Evolutionary conservation across 176 grass and related monocot genomes (phyloP), one percentile per base, ranked within the genome.

Genomic region (Bothriochloa decipiens): DNA sequence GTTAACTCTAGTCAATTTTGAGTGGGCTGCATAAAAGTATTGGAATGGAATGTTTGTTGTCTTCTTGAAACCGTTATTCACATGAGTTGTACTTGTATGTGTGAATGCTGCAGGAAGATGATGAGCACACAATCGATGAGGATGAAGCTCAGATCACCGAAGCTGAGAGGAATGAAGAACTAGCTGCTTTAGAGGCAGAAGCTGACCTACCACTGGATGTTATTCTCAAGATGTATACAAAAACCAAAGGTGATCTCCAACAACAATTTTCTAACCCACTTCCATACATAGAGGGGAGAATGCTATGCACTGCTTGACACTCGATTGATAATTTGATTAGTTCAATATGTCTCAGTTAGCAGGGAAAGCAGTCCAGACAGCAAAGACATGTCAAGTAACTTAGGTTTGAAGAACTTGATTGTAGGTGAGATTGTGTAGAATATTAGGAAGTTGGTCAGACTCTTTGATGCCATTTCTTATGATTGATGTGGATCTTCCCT

Each of bases 141-240:
- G 97, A 99, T 88, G 97, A 99, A 89, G 97, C 91, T 89, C 90
- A 89, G 86, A 96, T 99, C 46, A 99, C 90, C 4, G 88, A 94
- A 65, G 86, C 86, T 69, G 93, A 99, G 70, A 82, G 91, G 62
- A 91, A 78, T 71, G 93, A 95, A 72, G 97, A 99, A 87, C 74
- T 99, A 80, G 79, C 81, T 74, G 90, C 88, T 87, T 94, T 96
- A 81, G 76, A 99, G 74, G 91, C 87, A 72, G 93, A 99, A 96
- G 93, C 93, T 83, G 91, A 99, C 81, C 75, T 99, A 74, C 93
- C 93, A 77, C 79, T 99, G 22, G 91, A 92, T 83, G 90, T 89
- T 50, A 70, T 99, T 68, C 87, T 96, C 9, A 92, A 94, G 62
- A 53, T 82, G 89, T 91, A 86, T 46, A 72, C 8, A 47, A 71